Evolutionary conservation across 768 basidiomycete species (phyloP), one percentile per base, ranked within the genome.

Genomic region (Lactifluus rugatus): DNA sequence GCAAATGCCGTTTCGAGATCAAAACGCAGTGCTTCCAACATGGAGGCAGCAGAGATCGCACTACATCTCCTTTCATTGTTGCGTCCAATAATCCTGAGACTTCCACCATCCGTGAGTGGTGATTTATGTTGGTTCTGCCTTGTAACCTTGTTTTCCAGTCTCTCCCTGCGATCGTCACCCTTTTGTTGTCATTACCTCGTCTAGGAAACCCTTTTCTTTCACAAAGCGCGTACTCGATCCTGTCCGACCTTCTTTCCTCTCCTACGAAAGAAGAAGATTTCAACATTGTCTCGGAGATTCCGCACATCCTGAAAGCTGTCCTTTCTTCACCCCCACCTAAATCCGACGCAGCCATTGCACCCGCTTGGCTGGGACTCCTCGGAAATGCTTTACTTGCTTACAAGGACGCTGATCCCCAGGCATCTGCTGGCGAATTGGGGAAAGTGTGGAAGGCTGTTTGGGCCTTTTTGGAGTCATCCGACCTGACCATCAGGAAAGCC

Each of bases 121-220:
- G 52, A 8, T 14, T 26, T 9, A 41, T 32, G 0, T 16, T 14
- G 13, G n/a, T 25, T 50, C 26, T 42, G 34, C 49, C 19, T 36
- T 54, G 48, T 67, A 53, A 64, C 60, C 50, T 44, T 34, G 42
- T 32, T 34, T 56, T 37, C n/a, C 67, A 97, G 93, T 78, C 82
- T 36, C 77, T 94, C 34, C 80, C 89, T 11, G 62, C 76, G 5
- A 80, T 96, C 50, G 84, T 84, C 21, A 76, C 79, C 19, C 73
- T 82, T 21, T 81, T 98, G 26, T 82, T 97, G 6, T 75, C 80
- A 23, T 81, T 97, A 32, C 93, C 95, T 19, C 86, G 90, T 56
- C 78, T 95, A 8, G 89, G 87, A 39, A 93, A 90, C 64, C 81
- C 88, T 21, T 96, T 93, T 70, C 79, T 99, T 44, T 87, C 94